Evolutionary conservation across 1,284 basidiomycete species (phyloP).

Genomic region (Fomitopsis schrenkii): DNA sequence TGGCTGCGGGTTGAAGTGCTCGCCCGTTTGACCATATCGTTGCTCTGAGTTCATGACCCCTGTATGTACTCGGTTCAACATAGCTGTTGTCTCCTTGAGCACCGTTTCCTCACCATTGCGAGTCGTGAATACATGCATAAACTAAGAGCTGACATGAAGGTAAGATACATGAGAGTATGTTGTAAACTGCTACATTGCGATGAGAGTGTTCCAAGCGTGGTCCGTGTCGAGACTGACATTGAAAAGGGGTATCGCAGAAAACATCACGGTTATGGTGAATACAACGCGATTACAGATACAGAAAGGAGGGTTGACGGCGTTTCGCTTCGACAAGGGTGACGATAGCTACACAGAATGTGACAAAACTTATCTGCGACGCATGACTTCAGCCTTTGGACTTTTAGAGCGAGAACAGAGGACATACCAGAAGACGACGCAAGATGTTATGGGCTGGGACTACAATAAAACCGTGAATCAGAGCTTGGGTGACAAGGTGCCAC

Average conservation of each 20-base stretch:
- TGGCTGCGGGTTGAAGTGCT: slow-evolving; percentile 1
- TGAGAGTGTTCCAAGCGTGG: not conserved
- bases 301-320: not conserved
- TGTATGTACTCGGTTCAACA: too few relatives aligned
- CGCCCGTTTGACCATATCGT: not conserved
- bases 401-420: not conserved
- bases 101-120: too few relatives aligned
- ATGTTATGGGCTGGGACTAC: not conserved
- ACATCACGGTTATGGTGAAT: not conserved
- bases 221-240: not conserved
- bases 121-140: too few relatives aligned
- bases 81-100: too few relatives aligned
- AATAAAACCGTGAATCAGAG: not conserved
- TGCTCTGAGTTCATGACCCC: not conserved
- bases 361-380: not conserved
- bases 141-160: too few relatives aligned
- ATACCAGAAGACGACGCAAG: not conserved
- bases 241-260: not conserved
- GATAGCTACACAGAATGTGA: not conserved
- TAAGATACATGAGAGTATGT: too few relatives aligned
- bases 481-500: slow-evolving; percentile 17
- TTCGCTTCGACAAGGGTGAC: too few relatives aligned
- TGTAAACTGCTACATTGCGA: too few relatives aligned
- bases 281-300: not conserved
- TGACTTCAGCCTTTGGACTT: not conserved